These are phyloP conservation scores for Cyberlindnera meyerae DNA, from an alignment of 805 yeast species.

Conservation along the genomic window DNA sequence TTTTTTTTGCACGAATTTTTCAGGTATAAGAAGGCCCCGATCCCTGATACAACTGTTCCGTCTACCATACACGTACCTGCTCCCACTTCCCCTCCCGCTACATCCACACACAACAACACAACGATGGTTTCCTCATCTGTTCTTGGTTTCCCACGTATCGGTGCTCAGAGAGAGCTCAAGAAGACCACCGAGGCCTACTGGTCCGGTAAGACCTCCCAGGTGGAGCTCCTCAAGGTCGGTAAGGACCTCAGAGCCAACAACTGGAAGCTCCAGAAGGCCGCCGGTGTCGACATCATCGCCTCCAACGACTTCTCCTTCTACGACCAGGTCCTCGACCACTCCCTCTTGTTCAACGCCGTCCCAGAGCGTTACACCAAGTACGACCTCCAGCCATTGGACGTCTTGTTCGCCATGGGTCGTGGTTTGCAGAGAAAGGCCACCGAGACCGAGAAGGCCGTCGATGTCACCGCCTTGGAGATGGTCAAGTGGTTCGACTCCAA, in stretches of 20 bases:
- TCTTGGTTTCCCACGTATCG: slow-evolving; percentile 99
- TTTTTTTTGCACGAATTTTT: not conserved
- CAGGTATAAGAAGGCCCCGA: not conserved
- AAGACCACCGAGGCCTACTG: slow-evolving; percentile 99
- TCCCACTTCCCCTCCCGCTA: not conserved
- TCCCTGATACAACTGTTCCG: not conserved
- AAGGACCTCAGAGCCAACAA: slow-evolving; percentile 91
- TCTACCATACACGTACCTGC: not conserved
- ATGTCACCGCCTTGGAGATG: slow-evolving; percentile 98
- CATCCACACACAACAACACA: not conserved
- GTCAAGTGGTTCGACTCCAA: slow-evolving; percentile 99
- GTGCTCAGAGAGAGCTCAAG: slow-evolving; percentile 98
- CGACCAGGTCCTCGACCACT: slow-evolving; percentile 93
- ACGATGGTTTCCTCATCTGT: slow-evolving; percentile 94
- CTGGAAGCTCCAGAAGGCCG: slow-evolving; percentile 97
- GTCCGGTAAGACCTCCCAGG: slow-evolving; percentile 87
- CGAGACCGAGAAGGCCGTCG: slow-evolving; percentile 82
- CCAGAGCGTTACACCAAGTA: slow-evolving; percentile 96
- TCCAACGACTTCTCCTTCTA: slow-evolving; percentile 98
- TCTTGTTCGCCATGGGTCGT: slow-evolving; percentile 98
- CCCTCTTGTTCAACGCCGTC: slow-evolving; percentile 88
- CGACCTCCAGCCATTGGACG: slow-evolving; percentile 84
- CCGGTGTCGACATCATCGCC: slow-evolving; percentile 96
- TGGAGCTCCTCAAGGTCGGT: slow-evolving; percentile 86
- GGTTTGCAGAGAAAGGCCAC: slow-evolving; percentile 98